Base-by-base conservation (phyloP, 1,139 yeast genomes). In the Nakaseomyces bracarensis region DNA sequence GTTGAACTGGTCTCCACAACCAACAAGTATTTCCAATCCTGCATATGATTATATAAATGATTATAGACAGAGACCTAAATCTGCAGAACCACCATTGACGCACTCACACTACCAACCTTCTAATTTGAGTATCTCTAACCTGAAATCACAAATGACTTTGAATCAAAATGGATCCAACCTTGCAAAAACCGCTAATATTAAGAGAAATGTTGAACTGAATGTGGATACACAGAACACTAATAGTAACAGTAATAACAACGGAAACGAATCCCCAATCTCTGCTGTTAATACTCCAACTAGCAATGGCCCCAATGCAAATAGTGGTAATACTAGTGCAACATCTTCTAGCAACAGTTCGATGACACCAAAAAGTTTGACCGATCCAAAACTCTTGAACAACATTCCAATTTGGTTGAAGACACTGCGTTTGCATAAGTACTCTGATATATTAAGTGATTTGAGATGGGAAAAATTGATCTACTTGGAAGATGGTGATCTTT, bases 371-470 rank as follows among this genome's bases (percentile, higher is more conserved):
- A 87, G 79, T 54, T 75, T 80, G 42, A 72, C 85, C 18, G 82
- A 78, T 53, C 67, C 72, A 30, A 77, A 76, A 43, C 65, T 85
- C 47, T 68, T 87, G 55, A 69, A 72, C 48, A 93, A 91, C 60
- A 78, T 91, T 43, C 95, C 96, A 3, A 82, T 85, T 3, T 91
- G 98, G 98, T 71, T 91, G 61, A 81, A 94, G 61, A 74, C 89
- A 16, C 69, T 91, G 49, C 71, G 99, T 49, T 71, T 91, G 55
- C 98, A 91, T 69, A 91, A 91, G 65, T 91, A 91, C 65, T 89
- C 97, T 3, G 91, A 81, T 22, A 82, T 83, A 45, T 70, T 91
- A 50, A 77, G 81, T 58, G 81, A 78, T 50, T 69, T 81, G 50
- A 71, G 74, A 22, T 91, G 98, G 98, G 69, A 72, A 48, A 83